phyloP scores from a whole-genome alignment of 2,329 filamentous ascomycete genomes.

The Lachnellula occidentalis region DNA sequence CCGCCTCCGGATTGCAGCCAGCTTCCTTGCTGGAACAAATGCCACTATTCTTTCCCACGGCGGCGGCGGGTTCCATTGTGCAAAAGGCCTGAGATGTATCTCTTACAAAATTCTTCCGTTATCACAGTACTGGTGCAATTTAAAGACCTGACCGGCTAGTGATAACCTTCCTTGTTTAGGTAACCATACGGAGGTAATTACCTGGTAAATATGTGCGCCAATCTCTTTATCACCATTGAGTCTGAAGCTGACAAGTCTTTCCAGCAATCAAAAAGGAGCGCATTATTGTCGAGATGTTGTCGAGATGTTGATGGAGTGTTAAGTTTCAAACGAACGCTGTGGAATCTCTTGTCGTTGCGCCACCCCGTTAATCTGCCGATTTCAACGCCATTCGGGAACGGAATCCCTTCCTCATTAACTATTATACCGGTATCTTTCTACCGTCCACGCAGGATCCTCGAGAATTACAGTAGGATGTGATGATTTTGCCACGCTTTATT shows the following conservation, averaged over 20 bases:
- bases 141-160: neutral
- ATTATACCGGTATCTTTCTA: too few relatives aligned
- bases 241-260: too few relatives aligned
- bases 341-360: neutral
- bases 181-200: neutral
- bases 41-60: neutral
- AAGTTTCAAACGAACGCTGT: neutral
- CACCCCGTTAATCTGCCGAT: neutral
- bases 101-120: too few relatives aligned
- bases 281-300: too few relatives aligned
- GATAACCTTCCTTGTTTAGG: neutral
- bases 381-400: too few relatives aligned
- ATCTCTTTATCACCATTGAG: too few relatives aligned
- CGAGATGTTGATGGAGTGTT: neutral
- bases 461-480: neutral
- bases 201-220: neutral
- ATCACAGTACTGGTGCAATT: too few relatives aligned
- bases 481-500: conserved; percentile 5
- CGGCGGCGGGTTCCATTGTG: too few relatives aligned
- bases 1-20: neutral
- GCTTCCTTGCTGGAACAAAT: neutral
- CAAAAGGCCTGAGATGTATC: too few relatives aligned
- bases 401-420: too few relatives aligned
- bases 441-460: too few relatives aligned
- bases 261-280: too few relatives aligned